phyloP scores from a whole-genome alignment of 345 rosid species.

The Populus nigra region DNA sequence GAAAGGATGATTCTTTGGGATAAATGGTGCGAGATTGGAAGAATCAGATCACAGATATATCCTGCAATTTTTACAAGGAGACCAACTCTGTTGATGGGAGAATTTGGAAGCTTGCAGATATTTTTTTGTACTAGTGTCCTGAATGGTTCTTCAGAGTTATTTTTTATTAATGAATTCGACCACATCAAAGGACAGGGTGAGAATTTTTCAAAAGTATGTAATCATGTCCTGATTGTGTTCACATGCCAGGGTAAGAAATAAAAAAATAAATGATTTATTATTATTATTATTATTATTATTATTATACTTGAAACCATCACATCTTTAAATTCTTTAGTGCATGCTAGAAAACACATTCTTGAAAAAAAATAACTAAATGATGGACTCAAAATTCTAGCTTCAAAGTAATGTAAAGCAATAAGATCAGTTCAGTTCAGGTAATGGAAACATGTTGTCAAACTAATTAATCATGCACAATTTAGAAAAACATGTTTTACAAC shows the following conservation, averaged over 20 bases:
- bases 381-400: not conserved
- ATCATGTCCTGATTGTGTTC: not conserved
- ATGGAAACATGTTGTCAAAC: not conserved
- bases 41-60: not conserved
- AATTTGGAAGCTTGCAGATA: not conserved
- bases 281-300: not conserved
- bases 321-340: not conserved
- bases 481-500: not conserved
- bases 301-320: not conserved
- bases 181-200: not conserved
- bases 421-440: not conserved
- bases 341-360: not conserved
- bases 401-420: not conserved
- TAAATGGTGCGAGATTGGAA: constrained; percentile 1
- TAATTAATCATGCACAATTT: not conserved
- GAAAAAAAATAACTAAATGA: not conserved
- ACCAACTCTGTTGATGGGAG: not conserved
- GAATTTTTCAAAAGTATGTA: not conserved
- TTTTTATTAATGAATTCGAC: not conserved
- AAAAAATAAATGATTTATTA: not conserved
- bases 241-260: not conserved
- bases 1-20: not conserved
- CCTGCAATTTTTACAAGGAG: not conserved
- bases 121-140: not conserved
- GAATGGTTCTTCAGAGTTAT: not conserved